These are phyloP conservation scores for Wallacemonas sp. DNA, from an alignment of 208 protist genomes.

Conservation along the genomic window DNA sequence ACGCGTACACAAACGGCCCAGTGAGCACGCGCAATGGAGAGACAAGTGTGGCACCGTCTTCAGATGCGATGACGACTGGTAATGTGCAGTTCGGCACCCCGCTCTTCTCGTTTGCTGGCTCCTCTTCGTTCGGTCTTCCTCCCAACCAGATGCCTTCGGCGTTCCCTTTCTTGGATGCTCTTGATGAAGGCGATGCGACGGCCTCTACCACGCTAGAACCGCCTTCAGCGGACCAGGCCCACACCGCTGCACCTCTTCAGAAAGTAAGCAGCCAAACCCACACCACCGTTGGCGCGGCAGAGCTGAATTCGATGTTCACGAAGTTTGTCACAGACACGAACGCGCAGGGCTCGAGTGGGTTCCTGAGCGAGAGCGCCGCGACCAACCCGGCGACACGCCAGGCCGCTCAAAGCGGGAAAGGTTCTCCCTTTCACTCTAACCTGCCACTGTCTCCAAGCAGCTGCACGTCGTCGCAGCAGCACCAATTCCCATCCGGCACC, in stretches of 20 bases:
- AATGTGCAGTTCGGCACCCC: not conserved
- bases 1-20: too few species aligned
- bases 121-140: not conserved
- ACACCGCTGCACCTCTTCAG: too few species aligned
- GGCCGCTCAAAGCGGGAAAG: not conserved
- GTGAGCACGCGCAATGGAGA: too few species aligned
- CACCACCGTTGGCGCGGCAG: too few species aligned
- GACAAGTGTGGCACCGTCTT: too few species aligned
- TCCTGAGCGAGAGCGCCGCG: slow-evolving; percentile 10
- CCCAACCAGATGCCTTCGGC: not conserved
- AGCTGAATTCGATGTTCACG: not conserved
- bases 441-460: slow-evolving; percentile 8
- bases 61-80: not conserved
- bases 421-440: not conserved
- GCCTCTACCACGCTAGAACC: too few species aligned
- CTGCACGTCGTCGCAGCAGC: slow-evolving; percentile 10
- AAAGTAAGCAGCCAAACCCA: too few species aligned
- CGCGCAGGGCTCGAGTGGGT: slow-evolving; percentile 12
- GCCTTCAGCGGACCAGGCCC: too few species aligned
- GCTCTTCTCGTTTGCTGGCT: slow-evolving; percentile 5
- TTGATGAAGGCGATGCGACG: too few species aligned
- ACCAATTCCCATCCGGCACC: not conserved
- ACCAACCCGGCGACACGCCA: not conserved
- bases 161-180: not conserved
- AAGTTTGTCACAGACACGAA: slow-evolving; percentile 4